phyloP scores from a whole-genome alignment of 2,329 filamentous ascomycete species.

The Lachnellula occidentalis region DNA sequence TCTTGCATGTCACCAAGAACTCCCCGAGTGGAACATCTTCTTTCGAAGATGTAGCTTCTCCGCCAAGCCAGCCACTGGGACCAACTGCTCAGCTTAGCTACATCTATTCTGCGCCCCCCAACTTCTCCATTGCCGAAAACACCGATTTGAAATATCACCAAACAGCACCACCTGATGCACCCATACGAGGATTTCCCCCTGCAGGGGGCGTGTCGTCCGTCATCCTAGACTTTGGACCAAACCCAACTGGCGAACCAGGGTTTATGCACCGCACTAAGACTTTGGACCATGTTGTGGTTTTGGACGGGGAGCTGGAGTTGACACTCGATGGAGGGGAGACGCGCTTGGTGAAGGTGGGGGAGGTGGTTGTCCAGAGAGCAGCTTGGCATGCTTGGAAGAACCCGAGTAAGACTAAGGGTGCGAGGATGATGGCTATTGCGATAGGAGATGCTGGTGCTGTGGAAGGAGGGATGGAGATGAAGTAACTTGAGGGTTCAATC shows the following conservation, averaged over 20 bases:
- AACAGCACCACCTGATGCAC: neutral
- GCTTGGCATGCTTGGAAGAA: constrained; percentile 38
- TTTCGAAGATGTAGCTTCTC: constrained; percentile 1
- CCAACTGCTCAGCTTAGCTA: constrained; percentile 3
- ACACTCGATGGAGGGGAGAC: constrained; percentile 35
- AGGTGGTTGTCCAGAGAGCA: constrained; percentile 37
- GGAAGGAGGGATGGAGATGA: constrained; percentile 10
- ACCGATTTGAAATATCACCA: constrained; percentile 9
- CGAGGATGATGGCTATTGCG: constrained; percentile 9
- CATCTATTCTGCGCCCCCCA: constrained; percentile 13
- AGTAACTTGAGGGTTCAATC: no score
- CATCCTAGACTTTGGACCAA: constrained; percentile 9
- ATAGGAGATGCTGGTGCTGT: constrained; percentile 12
- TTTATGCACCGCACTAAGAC: constrained; percentile 38
- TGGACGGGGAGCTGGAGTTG: constrained; percentile 36
- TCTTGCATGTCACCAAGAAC: constrained; percentile 3
- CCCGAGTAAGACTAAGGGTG: constrained; percentile 12
- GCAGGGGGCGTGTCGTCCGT: constrained; percentile 3
- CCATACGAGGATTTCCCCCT: constrained; percentile 3
- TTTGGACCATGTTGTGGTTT: constrained; percentile 35
- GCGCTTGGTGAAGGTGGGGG: constrained; percentile 33
- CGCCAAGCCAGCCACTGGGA: neutral
- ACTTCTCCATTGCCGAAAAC: constrained; percentile 3
- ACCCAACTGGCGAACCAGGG: constrained; percentile 2
- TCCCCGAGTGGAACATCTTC: neutral